phyloP scores from a whole-genome alignment of 83 land plant genomes.

The Isoetes engelmannii region DNA sequence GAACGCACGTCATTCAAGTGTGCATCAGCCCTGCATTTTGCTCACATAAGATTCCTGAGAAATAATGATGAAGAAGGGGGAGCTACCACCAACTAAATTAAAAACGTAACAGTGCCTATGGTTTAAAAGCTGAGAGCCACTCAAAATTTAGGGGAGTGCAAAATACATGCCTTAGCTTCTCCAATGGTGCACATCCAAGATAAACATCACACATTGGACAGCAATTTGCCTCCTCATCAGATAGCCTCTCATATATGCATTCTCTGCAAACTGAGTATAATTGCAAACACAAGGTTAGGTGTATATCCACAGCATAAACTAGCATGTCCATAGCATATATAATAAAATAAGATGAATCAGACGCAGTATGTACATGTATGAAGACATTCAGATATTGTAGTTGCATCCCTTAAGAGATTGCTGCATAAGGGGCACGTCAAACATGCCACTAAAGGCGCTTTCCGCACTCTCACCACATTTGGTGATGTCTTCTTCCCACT shows the following conservation, averaged over 20 bases:
- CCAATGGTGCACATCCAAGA: slow-evolving; percentile 60
- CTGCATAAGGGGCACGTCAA: slow-evolving; percentile 10
- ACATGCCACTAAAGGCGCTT: slow-evolving; percentile 12
- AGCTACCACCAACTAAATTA: not conserved
- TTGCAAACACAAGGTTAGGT: not conserved
- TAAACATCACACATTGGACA: slow-evolving; percentile 71
- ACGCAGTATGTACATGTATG: not conserved
- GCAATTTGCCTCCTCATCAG: slow-evolving; percentile 49
- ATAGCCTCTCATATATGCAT: slow-evolving; percentile 55
- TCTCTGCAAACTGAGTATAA: slow-evolving; percentile 58
- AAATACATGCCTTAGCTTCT: slow-evolving; percentile 52
- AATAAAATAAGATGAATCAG: not conserved
- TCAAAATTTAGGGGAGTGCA: too few species aligned
- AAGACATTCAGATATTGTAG: slow-evolving; percentile 5
- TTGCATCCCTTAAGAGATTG: not conserved
- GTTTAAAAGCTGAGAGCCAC: too few species aligned
- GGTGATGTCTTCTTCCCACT: too few species aligned
- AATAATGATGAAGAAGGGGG: not conserved
- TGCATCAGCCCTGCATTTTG: slow-evolving; percentile 59
- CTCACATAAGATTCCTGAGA: not conserved
- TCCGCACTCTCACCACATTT: not conserved
- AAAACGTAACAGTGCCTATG: not conserved
- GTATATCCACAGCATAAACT: slow-evolving; percentile 1
- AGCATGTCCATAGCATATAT: not conserved
- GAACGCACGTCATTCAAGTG: slow-evolving; percentile 66